A percentile compares a stretch with the other conserved stretches of the same genome.
Conservation (phyloP, 257 asterid species). For the Thymus quinquecostatus region DNA sequence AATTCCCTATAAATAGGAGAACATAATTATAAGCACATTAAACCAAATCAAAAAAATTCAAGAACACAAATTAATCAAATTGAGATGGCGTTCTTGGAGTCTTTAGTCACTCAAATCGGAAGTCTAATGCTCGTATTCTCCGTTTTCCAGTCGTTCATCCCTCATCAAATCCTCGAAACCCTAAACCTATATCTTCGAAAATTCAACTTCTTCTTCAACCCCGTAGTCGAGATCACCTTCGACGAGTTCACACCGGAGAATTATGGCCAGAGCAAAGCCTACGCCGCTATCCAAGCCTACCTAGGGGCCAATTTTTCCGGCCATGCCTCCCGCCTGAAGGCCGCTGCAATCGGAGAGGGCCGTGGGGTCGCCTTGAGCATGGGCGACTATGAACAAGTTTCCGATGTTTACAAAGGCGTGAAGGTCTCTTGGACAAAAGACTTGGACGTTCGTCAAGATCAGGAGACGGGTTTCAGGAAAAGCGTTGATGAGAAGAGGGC, state of each 20-base stretch:
- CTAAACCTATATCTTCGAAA: background rate
- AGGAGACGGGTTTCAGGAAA: constrained; percentile 10
- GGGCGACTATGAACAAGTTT: constrained; percentile 20
- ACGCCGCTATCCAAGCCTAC: constrained; percentile 22
- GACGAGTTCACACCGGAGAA: constrained; percentile 21
- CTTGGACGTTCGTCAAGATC: background rate
- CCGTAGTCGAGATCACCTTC: constrained; percentile 31
- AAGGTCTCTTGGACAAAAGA: constrained; percentile 19
- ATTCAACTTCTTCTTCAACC: background rate
- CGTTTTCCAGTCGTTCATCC: constrained; percentile 4
- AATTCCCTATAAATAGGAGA: background rate
- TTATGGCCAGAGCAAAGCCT: constrained; percentile 25
- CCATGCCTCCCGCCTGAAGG: constrained; percentile 23
- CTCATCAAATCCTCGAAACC: background rate
- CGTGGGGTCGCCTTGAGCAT: constrained; percentile 17
- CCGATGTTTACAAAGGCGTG: background rate
- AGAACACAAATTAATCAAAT: too few species aligned
- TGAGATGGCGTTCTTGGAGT: background rate
- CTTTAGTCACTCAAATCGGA: background rate
- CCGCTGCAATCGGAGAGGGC: background rate
- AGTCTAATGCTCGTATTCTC: background rate
- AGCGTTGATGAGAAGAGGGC: constrained; percentile 21
- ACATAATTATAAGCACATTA: background rate
- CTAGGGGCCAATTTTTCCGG: constrained; percentile 23
- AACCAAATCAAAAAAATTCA: background rate